These are phyloP conservation scores for Pistacia vera DNA, from an alignment of 345 rosid genomes.

Conservation along the genomic window DNA sequence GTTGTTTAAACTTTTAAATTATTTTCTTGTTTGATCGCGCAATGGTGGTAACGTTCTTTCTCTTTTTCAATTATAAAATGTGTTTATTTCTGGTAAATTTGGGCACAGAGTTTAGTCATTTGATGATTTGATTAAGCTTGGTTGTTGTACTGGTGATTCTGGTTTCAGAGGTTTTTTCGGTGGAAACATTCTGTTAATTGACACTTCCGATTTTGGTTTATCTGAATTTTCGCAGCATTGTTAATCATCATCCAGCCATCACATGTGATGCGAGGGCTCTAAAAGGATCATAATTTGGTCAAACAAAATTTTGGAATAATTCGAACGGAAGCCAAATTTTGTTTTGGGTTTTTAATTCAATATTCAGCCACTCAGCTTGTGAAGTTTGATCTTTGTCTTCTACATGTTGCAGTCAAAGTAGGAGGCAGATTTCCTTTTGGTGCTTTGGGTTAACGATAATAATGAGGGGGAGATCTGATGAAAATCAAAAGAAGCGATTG, in stretches of 20 bases:
- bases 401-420: background rate
- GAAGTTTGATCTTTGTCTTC: conserved; percentile 1
- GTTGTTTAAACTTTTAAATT: too few relatives aligned
- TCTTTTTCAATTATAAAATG: background rate
- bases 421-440: background rate
- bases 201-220: background rate
- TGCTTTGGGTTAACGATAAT: background rate
- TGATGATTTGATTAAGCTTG: background rate
- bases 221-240: background rate
- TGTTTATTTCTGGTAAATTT: background rate
- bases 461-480: conserved; percentile 15
- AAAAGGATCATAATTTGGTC: background rate
- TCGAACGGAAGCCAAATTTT: conserved; percentile 4
- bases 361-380: background rate
- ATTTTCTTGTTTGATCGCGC: background rate
- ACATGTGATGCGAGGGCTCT: background rate
- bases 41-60: too few relatives aligned
- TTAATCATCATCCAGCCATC: background rate
- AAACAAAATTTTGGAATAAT: background rate
- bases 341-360: background rate
- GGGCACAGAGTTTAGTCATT: background rate
- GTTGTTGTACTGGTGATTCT: background rate
- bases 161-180: background rate
- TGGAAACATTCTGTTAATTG: background rate
- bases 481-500: background rate